phyloP scores from a whole-genome alignment of 2,329 filamentous ascomycete genomes.

The Xylaria sp. region DNA sequence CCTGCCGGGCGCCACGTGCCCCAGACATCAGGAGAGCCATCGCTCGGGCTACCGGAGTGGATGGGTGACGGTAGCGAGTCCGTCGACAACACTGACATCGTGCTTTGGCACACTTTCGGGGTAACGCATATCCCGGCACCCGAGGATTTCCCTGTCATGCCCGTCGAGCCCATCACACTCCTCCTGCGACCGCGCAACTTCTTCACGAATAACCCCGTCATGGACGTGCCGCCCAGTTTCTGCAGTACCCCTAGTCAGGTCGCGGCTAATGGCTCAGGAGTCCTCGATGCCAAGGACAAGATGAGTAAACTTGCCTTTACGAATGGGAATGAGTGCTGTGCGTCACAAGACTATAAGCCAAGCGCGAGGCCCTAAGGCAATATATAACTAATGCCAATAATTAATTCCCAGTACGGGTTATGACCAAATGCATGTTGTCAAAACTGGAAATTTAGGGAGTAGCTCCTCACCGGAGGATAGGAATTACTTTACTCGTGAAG shows the following conservation, averaged over 20 bases:
- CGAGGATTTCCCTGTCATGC: slow-evolving; percentile 94
- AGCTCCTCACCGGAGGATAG: too few species aligned
- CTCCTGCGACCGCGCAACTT: slow-evolving; percentile 82
- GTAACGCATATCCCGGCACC: slow-evolving; percentile 87
- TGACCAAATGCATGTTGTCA: too few species aligned
- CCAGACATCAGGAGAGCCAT: slow-evolving; percentile 82
- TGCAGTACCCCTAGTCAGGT: slow-evolving; percentile 72
- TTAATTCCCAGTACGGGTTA: too few species aligned
- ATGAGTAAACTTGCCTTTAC: slow-evolving; percentile 40
- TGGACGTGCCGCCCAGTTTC: slow-evolving; percentile 82
- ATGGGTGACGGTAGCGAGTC: slow-evolving; percentile 71
- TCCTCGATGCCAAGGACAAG: slow-evolving; percentile 41
- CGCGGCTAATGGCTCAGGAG: slow-evolving; percentile 39
- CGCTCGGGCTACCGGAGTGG: slow-evolving; percentile 75
- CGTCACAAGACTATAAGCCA: too few species aligned
- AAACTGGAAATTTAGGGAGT: too few species aligned
- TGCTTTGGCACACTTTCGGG: slow-evolving; percentile 94
- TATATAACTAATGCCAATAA: too few species aligned
- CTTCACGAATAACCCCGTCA: slow-evolving; percentile 77
- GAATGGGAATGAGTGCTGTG: slow-evolving; percentile 24
- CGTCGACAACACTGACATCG: slow-evolving; percentile 83
- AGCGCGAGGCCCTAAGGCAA: too few species aligned
- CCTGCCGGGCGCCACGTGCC: slow-evolving; percentile 87
- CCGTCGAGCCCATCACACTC: slow-evolving; percentile 81
- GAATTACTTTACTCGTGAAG: too few species aligned